These are phyloP conservation scores for Phytophthora capsici DNA, from an alignment of 352 stramenopile species.

Conservation along the genomic window DNA sequence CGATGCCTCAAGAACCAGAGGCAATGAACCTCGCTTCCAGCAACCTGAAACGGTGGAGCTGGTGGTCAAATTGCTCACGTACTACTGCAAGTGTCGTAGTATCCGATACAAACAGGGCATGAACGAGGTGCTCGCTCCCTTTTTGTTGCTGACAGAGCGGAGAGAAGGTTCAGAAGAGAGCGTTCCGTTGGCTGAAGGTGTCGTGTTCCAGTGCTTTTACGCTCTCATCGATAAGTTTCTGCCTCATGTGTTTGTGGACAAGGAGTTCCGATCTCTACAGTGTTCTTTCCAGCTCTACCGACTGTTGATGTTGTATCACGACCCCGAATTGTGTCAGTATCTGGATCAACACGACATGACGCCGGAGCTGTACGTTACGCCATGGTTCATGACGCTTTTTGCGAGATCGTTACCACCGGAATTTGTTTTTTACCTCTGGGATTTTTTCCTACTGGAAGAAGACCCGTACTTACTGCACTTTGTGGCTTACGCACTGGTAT, in stretches of 20 bases:
- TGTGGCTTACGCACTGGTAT: conserved; percentile 86
- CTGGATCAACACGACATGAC: conserved; percentile 93
- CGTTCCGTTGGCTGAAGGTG: conserved; percentile 56
- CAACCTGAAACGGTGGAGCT: conserved; percentile 74
- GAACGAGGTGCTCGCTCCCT: conserved; percentile 94
- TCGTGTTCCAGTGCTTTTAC: conserved; percentile 90
- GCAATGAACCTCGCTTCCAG: conserved; percentile 81
- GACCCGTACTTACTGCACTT: conserved; percentile 91
- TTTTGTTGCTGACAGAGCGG: conserved; percentile 76
- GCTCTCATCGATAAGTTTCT: conserved; percentile 90
- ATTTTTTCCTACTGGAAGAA: conserved; percentile 91
- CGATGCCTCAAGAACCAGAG: conserved; percentile 85
- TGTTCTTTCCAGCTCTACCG: conserved; percentile 93
- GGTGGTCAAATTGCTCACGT: conserved; percentile 89
- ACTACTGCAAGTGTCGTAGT: conserved; percentile 92
- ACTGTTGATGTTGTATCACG: conserved; percentile 92
- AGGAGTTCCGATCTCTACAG: conserved; percentile 92
- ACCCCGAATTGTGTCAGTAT: conserved; percentile 87
- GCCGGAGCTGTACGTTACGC: conserved; percentile 93
- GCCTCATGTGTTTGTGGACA: conserved; percentile 88
- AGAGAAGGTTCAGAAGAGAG: conserved; percentile 28
- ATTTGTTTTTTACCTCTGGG: conserved; percentile 88
- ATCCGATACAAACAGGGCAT: conserved; percentile 95
- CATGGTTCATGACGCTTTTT: conserved; percentile 96
- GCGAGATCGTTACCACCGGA: conserved; percentile 77